Evolutionary conservation across 2,329 filamentous ascomycete species (phyloP).

Genomic region (Helotiales sp.): DNA sequence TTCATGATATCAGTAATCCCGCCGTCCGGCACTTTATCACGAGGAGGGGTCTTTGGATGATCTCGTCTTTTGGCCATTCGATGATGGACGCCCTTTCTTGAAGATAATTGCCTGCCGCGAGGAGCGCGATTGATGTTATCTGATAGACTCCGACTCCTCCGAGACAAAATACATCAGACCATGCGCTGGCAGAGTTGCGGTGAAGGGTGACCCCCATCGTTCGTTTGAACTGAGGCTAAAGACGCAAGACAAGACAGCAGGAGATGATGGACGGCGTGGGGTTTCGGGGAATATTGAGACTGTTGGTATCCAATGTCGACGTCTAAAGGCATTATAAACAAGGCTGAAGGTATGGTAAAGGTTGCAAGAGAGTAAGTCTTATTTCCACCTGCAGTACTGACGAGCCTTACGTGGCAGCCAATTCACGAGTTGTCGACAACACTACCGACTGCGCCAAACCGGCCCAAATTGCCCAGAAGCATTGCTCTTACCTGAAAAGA

Average conservation of each 20-base stretch:
- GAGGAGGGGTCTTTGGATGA: background rate
- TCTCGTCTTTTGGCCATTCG: no score
- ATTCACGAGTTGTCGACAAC: background rate
- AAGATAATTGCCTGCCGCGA: no score
- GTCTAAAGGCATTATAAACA: background rate
- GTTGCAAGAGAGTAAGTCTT: no score
- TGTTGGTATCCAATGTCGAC: background rate
- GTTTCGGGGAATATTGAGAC: background rate
- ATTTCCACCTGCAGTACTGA: no score
- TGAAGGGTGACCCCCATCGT: background rate
- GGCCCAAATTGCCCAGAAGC: no score
- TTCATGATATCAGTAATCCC: background rate
- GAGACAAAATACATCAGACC: background rate
- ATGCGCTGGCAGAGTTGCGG: conserved; percentile 10
- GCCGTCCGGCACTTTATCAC: background rate
- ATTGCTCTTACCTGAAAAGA: no score
- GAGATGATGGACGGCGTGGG: background rate
- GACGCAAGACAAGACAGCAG: background rate
- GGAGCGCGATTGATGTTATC: background rate
- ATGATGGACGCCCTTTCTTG: background rate
- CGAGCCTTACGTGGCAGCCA: background rate
- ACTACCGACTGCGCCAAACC: background rate
- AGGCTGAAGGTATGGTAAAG: background rate
- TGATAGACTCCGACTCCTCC: background rate
- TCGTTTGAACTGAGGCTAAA: background rate